A percentile compares a stretch with the other conserved stretches of the same genome.
These are phyloP conservation scores for Penicillium decumbens DNA, from an alignment of 2,329 filamentous ascomycete species.

Conservation along the genomic window DNA sequence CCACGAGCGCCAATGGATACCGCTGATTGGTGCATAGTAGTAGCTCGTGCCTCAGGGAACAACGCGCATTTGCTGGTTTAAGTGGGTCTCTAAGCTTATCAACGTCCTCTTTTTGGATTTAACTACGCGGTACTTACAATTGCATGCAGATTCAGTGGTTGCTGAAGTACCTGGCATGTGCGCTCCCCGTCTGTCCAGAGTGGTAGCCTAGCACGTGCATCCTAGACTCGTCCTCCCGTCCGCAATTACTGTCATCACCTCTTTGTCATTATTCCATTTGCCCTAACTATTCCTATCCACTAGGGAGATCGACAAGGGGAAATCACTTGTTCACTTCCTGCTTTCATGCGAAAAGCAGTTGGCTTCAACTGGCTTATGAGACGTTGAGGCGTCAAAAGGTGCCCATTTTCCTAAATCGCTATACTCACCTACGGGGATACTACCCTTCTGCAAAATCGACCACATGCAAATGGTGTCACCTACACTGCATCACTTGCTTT, in stretches of 20 bases:
- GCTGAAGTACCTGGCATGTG: background rate
- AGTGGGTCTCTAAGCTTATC: conserved; percentile 22
- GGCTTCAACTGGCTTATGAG: background rate
- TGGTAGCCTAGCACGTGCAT: conserved; percentile 23
- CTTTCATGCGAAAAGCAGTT: background rate
- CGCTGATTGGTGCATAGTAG: conserved; percentile 25
- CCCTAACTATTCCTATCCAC: background rate
- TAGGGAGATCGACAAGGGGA: background rate
- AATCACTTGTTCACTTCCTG: background rate
- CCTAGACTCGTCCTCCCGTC: no score
- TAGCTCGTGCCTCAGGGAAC: conserved; percentile 20
- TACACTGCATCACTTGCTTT: no score
- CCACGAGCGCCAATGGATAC: conserved; percentile 26
- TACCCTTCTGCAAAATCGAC: no score
- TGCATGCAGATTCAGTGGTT: background rate
- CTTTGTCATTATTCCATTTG: background rate
- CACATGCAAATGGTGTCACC: no score
- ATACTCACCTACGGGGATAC: conserved; percentile 17
- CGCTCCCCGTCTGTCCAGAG: conserved; percentile 13
- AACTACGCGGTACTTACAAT: background rate
- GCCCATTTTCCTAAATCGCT: no score
- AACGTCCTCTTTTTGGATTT: background rate
- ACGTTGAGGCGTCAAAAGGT: no score
- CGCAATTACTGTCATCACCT: background rate
- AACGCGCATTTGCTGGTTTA: conserved; percentile 27